phyloP scores from a whole-genome alignment of 495 filamentous ascomycete species.

The Stereocaulon alpinum region DNA sequence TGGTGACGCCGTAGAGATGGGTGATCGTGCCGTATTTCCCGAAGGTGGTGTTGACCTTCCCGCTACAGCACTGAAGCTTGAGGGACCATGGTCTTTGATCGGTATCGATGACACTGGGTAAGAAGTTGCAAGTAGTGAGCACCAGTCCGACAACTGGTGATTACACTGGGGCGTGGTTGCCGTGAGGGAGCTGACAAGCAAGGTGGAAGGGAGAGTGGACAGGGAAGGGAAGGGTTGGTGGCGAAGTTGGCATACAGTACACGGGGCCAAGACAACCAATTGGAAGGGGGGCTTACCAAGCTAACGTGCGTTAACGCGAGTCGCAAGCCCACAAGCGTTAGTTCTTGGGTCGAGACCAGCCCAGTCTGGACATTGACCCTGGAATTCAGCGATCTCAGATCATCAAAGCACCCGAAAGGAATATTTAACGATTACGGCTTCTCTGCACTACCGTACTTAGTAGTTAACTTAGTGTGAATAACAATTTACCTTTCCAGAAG shows the following conservation, averaged over 20 bases:
- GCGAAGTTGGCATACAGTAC: not conserved
- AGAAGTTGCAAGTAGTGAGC: not conserved
- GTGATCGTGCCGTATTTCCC: constrained; percentile 2
- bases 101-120: not conserved
- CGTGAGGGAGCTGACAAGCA: not conserved
- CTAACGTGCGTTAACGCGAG: constrained; percentile 5
- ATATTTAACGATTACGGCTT: constrained; percentile 3
- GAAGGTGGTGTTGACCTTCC: not conserved
- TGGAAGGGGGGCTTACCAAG: not conserved
- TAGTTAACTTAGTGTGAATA: not conserved
- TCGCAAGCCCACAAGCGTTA: constrained; percentile 3
- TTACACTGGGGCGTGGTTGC: not conserved
- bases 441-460: not conserved
- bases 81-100: not conserved
- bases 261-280: not conserved
- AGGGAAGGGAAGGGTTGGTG: constrained; percentile 1
- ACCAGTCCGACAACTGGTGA: not conserved
- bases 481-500: too few relatives aligned
- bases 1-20: constrained; percentile 1
- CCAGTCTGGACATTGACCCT: not conserved
- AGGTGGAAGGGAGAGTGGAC: not conserved
- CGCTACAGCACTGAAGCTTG: not conserved
- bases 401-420: not conserved
- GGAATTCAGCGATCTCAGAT: not conserved
- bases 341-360: not conserved